Evolutionary conservation across 306 rosid genomes (phyloP).

Genomic region (Cicer bijugum): DNA sequence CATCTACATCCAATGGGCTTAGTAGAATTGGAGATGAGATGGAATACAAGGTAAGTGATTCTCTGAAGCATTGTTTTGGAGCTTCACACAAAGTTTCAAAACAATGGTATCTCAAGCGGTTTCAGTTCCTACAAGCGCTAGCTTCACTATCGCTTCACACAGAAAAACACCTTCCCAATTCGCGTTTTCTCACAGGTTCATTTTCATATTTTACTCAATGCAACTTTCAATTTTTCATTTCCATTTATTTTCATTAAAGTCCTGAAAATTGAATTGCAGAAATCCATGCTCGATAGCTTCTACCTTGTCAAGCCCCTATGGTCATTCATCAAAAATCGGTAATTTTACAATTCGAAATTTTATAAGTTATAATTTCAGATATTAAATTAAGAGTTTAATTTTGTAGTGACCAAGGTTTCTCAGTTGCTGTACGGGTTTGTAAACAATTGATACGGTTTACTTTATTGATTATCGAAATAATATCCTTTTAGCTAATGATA

Average conservation of each 20-base stretch:
- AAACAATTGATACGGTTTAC: background rate
- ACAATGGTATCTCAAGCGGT: slow-evolving; percentile 67
- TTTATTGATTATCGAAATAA: background rate
- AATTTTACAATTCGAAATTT: slow-evolving; percentile 37
- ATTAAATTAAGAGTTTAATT: background rate
- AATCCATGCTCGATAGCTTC: slow-evolving; percentile 55
- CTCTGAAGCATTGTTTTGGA: background rate
- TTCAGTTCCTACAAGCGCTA: slow-evolving; percentile 58
- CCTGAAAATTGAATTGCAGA: slow-evolving; percentile 47
- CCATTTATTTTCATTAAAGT: background rate
- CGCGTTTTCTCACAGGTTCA: slow-evolving; percentile 55
- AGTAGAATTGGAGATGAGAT: background rate
- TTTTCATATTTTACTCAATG: background rate
- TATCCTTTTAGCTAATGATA: background rate
- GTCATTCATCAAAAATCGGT: slow-evolving; percentile 57
- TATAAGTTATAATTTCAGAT: slow-evolving; percentile 17
- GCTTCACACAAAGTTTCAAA: slow-evolving; percentile 33
- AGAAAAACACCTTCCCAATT: slow-evolving; percentile 48
- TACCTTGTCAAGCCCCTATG: slow-evolving; percentile 61
- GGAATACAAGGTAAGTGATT: background rate
- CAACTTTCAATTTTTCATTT: background rate
- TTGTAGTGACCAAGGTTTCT: slow-evolving; percentile 11
- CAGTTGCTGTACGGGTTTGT: background rate
- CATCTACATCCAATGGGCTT: slow-evolving; percentile 31
- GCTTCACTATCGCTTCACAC: slow-evolving; percentile 66